Percentiles rank a stretch among this genome's conserved stretches.
Conservation (phyloP, 2,329 filamentous ascomycete genomes). For the Helotiales sp. region DNA sequence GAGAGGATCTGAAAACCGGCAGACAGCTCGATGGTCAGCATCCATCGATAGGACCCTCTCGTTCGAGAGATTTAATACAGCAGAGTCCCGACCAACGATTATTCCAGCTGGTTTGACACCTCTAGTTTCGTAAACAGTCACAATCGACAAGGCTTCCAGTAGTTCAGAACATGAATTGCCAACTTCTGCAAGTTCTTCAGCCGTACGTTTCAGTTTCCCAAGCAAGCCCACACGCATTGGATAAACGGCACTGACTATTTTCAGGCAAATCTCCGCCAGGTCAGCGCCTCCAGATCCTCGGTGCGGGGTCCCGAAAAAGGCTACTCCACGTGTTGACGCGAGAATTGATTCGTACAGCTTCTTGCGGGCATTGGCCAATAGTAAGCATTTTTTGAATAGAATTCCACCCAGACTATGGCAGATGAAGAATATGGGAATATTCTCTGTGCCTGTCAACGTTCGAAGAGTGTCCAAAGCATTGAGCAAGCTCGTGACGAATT, state of each 20-base stretch:
- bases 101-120: neutral
- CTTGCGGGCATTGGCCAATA: neutral
- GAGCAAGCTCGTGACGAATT: neutral
- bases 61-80: neutral
- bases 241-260: neutral
- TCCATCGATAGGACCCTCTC: neutral
- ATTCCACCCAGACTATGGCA: neutral
- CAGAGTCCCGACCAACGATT: neutral
- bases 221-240: neutral
- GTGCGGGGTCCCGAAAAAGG: neutral
- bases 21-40: neutral
- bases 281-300: neutral
- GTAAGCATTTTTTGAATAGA: neutral
- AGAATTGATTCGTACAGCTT: neutral
- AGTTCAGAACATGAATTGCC: neutral
- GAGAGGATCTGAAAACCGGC: neutral
- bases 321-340: neutral
- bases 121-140: neutral
- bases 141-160: neutral
- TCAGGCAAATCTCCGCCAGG: neutral
- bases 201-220: neutral
- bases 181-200: neutral
- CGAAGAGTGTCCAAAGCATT: neutral
- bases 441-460: neutral
- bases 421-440: neutral